Conservation (phyloP, 345 rosid species). For the Salix udensis region DNA sequence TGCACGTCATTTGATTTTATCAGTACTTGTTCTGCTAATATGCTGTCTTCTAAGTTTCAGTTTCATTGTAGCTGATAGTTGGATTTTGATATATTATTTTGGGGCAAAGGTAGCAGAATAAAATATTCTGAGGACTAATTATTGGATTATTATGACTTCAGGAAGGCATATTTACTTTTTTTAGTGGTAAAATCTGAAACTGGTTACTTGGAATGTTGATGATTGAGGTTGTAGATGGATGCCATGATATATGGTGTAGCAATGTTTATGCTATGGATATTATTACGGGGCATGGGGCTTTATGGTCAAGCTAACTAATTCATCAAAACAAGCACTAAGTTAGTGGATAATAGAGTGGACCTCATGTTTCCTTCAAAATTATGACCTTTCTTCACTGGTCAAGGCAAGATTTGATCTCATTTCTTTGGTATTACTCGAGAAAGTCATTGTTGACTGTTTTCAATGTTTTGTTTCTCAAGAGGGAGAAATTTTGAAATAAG, state of each 20-base stretch:
- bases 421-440: not conserved
- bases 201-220: not conserved
- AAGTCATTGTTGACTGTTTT: not conserved
- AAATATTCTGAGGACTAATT: not conserved
- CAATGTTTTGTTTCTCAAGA: not conserved
- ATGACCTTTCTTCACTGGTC: not conserved
- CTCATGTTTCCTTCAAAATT: not conserved
- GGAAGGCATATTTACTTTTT: not conserved
- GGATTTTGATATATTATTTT: not conserved
- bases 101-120: not conserved
- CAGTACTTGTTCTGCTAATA: not conserved
- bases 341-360: not conserved
- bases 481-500: not conserved
- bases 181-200: not conserved
- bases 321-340: not conserved
- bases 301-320: not conserved
- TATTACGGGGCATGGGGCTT: not conserved
- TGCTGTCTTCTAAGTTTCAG: not conserved
- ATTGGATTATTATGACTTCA: not conserved
- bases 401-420: not conserved
- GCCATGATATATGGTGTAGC: not conserved
- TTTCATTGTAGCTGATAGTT: not conserved
- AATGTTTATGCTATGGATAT: not conserved
- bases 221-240: not conserved
- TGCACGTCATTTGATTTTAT: not conserved